These are phyloP conservation scores for Colletotrichum sp. DNA, from an alignment of 2,329 filamentous ascomycete species.

Conservation along the genomic window DNA sequence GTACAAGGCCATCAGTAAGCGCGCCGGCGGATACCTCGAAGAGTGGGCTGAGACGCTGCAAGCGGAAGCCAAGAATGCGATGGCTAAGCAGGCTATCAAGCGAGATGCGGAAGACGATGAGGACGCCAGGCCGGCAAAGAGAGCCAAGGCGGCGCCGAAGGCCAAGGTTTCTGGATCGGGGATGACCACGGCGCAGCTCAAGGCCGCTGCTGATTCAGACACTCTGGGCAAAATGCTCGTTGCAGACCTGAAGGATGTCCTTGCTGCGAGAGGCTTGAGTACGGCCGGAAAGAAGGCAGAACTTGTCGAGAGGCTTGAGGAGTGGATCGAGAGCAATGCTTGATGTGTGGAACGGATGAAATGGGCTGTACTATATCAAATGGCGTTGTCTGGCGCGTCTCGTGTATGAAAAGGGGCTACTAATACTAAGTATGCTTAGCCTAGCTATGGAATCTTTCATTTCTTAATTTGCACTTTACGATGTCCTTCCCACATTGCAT, in stretches of 20 bases:
- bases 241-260: slow-evolving; percentile 54
- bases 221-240: slow-evolving; percentile 61
- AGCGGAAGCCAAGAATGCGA: slow-evolving; percentile 48
- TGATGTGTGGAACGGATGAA: background rate
- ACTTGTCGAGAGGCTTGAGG: slow-evolving; percentile 58
- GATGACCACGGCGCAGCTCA: slow-evolving; percentile 52
- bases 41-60: slow-evolving; percentile 78
- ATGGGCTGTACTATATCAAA: background rate
- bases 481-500: background rate
- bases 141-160: slow-evolving; percentile 35
- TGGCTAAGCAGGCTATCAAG: slow-evolving; percentile 51
- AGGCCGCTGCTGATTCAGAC: slow-evolving; percentile 47
- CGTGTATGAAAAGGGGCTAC: background rate
- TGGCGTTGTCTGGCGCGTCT: background rate
- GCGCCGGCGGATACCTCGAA: slow-evolving; percentile 78
- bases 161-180: slow-evolving; percentile 36
- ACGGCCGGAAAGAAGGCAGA: slow-evolving; percentile 59
- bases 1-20: slow-evolving; percentile 87
- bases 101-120: slow-evolving; percentile 54
- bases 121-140: slow-evolving; percentile 51
- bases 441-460: background rate
- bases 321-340: slow-evolving; percentile 58
- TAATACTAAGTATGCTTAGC: fast-evolving
- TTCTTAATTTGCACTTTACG: background rate
- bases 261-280: slow-evolving; percentile 52